phyloP scores from a whole-genome alignment of 305 asterid species.

The Solanum hybrid region DNA sequence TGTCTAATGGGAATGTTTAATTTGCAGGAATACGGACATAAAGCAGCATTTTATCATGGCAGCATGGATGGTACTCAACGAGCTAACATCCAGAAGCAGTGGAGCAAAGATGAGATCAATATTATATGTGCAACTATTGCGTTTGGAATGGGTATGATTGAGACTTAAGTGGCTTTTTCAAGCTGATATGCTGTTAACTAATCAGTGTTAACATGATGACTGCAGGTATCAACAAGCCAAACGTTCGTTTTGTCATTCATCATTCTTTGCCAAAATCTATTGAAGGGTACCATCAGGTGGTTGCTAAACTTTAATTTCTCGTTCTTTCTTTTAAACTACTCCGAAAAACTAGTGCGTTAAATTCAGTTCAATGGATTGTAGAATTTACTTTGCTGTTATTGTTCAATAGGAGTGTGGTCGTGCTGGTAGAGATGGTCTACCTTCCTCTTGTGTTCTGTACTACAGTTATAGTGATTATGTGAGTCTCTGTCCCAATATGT shows the following conservation, averaged over 20 bases:
- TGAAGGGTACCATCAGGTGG: constrained; percentile 97
- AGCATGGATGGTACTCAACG: constrained; percentile 81
- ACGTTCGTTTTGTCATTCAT: constrained; percentile 97
- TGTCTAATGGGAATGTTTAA: constrained; percentile 1
- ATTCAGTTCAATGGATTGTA: background rate
- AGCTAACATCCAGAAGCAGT: constrained; percentile 64
- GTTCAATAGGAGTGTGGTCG: constrained; percentile 95
- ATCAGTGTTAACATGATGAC: constrained; percentile 19
- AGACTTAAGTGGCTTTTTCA: constrained; percentile 14
- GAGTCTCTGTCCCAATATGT: constrained; percentile 25
- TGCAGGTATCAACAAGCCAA: constrained; percentile 97
- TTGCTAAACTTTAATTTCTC: constrained; percentile 10
- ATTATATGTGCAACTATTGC: constrained; percentile 97
- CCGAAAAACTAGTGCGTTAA: background rate
- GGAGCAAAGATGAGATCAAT: constrained; percentile 98
- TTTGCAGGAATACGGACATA: constrained; percentile 75
- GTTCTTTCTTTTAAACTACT: constrained; percentile 10
- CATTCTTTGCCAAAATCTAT: constrained; percentile 98
- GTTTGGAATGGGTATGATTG: constrained; percentile 84
- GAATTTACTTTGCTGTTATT: constrained; percentile 7
- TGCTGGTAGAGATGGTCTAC: constrained; percentile 98
- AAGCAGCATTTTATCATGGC: constrained; percentile 92
- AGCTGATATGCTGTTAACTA: constrained; percentile 13
- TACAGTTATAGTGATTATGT: constrained; percentile 94
- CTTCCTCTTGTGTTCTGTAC: constrained; percentile 84